Conservation (phyloP, 2,329 filamentous ascomycete genomes). For the Proliferodiscus dingleyae region DNA sequence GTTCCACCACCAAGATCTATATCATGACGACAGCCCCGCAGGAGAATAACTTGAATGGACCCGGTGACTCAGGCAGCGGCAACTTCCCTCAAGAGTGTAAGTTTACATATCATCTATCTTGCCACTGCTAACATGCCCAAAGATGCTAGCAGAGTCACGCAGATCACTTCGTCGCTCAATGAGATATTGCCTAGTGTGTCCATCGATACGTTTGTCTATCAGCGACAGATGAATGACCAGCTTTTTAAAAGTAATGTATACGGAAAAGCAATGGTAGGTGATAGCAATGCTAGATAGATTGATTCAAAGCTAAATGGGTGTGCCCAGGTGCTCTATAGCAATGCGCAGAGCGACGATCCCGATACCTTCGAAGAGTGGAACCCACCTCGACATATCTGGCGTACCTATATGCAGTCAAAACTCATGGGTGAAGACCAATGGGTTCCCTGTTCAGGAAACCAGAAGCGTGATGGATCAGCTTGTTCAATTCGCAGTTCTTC, state of each 20-base stretch:
- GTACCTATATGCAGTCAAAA: neutral
- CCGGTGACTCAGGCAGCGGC: neutral
- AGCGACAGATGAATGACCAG: neutral
- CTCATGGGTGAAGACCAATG: constrained; percentile 1
- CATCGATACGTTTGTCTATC: constrained; percentile 2
- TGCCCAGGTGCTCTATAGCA: too few species aligned
- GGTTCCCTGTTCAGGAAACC: neutral
- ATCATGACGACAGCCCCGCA: constrained; percentile 1
- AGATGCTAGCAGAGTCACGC: too few species aligned
- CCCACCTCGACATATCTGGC: constrained; percentile 1
- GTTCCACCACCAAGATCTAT: neutral
- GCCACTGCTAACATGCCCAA: too few species aligned
- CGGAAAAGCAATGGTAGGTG: too few species aligned
- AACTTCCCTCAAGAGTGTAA: too few species aligned
- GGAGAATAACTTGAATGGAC: constrained; percentile 1
- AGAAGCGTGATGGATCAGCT: too few species aligned
- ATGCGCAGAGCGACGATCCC: too few species aligned
- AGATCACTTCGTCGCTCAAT: neutral
- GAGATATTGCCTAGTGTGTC: neutral
- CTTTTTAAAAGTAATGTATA: too few species aligned
- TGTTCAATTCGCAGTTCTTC: too few species aligned
- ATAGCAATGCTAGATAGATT: too few species aligned
- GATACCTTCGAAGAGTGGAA: neutral
- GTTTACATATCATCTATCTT: too few species aligned
- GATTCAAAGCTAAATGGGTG: too few species aligned